Evolutionary conservation across 2,329 filamentous ascomycete genomes (phyloP), one percentile per base, ranked within the genome.

Genomic region (Cytospora paraplurivora): DNA sequence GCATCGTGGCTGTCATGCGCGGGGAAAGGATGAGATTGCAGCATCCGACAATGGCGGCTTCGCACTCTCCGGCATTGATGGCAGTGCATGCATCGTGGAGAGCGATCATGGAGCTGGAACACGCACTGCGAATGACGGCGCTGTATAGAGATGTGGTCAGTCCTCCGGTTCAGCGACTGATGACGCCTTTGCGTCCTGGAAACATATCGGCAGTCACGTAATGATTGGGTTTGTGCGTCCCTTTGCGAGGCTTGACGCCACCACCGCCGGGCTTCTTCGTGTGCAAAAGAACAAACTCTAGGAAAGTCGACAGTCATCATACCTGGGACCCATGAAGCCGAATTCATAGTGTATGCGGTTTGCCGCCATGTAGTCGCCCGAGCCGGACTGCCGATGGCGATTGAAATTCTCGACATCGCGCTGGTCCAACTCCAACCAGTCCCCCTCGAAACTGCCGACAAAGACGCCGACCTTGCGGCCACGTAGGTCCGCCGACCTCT

Each of bases 381-480:
- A 75, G 4, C n/a, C 59, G 78, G 70, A 87, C 88, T 0, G 17
- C 74, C 70, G 59, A 82, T 86, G 32, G n/a, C 47, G n/a, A 27
- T 33, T 44, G 34, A 58, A 50, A 19, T 54, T 13, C 41, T 59
- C 47, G 5, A 47, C 37, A 10, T 56, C 59, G 7, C 56, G 34
- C 10, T 49, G 33, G 27, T 53, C 32, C 47, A 69, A 49, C 10
- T 66, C 56, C 19, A 38, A 32, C 67, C 67, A 70, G 51, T 71
- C 68, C 13, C 64, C 58, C 7, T 65, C 66, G 27, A 65, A 66
- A 21, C 34, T 63, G 12, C 70, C 71, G 8, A 71, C 66, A 44
- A 68, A 72, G 10, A 66, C 63, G 1, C 68, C 70, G 1, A 68
- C 67, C n/a, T 68, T 62, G 0, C 47, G 62, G 3, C 71, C 71